phyloP scores from a whole-genome alignment of 441 rosid genomes.

The Euphorbia schlechtendalii region DNA sequence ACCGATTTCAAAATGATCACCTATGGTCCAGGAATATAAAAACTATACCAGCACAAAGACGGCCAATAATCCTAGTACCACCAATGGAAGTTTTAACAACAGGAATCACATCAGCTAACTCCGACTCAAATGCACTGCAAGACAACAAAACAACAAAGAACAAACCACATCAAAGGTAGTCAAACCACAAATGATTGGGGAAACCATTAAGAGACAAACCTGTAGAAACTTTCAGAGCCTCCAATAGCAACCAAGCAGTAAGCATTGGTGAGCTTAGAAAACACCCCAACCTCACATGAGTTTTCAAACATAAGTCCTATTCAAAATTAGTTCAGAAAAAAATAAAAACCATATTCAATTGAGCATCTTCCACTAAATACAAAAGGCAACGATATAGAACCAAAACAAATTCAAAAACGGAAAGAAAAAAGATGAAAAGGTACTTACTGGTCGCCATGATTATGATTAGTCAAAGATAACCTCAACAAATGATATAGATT shows the following conservation, averaged over 20 bases:
- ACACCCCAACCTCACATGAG: constrained; percentile 84
- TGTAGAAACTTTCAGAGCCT: constrained; percentile 83
- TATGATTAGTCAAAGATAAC: background rate
- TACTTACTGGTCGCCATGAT: constrained; percentile 18
- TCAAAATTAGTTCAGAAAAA: background rate
- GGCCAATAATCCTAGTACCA: constrained; percentile 74
- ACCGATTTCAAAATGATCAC: background rate
- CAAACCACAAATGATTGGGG: background rate
- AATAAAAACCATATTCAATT: too few species aligned
- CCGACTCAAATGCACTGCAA: constrained; percentile 69
- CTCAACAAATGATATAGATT: too few species aligned
- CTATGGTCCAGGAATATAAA: background rate
- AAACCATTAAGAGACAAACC: constrained; percentile 28
- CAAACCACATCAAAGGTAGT: background rate
- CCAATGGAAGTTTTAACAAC: constrained; percentile 80
- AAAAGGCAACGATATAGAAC: too few species aligned
- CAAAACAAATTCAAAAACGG: background rate
- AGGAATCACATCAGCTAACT: constrained; percentile 74
- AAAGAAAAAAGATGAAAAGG: background rate
- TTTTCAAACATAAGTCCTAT: constrained; percentile 95
- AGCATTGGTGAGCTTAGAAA: constrained; percentile 94
- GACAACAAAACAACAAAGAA: background rate
- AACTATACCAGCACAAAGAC: constrained; percentile 72
- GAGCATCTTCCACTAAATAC: too few species aligned
- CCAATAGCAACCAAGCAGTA: constrained; percentile 92